Evolutionary conservation across 208 protist species (phyloP).

Genomic region (Leishmania gerbilli): DNA sequence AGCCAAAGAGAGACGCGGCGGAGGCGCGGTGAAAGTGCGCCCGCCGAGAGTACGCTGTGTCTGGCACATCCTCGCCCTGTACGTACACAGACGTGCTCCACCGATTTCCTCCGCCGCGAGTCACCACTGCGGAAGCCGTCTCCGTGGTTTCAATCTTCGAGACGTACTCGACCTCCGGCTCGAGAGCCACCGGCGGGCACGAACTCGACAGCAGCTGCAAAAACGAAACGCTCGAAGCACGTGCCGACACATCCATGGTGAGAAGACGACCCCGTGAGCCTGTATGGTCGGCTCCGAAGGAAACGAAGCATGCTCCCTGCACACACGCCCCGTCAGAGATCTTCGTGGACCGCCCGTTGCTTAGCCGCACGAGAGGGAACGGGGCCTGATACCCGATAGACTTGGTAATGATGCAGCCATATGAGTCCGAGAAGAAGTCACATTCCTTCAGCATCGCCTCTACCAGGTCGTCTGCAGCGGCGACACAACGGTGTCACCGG

Average conservation of each 20-base stretch:
- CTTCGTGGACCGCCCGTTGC: slow-evolving; percentile 9
- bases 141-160: slow-evolving; percentile 12
- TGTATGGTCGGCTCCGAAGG: not conserved
- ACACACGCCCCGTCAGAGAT: not conserved
- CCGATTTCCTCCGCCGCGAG: not conserved
- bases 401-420: slow-evolving; percentile 49
- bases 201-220: slow-evolving; percentile 18
- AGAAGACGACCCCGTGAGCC: slow-evolving; percentile 25
- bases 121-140: slow-evolving; percentile 12
- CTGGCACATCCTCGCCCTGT: not conserved
- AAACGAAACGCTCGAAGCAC: slow-evolving; percentile 20
- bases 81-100: slow-evolving; percentile 29
- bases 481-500: not conserved
- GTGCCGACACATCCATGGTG: slow-evolving; percentile 12
- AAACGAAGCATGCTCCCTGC: slow-evolving; percentile 26
- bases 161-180: slow-evolving; percentile 12
- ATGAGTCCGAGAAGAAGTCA: slow-evolving; percentile 58
- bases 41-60: not conserved
- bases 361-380: slow-evolving; percentile 44
- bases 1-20: slow-evolving; percentile 10
- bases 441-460: slow-evolving; percentile 30
- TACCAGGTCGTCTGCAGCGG: not conserved
- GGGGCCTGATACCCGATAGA: slow-evolving; percentile 53
- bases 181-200: slow-evolving; percentile 17
- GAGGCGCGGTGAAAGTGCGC: slow-evolving; percentile 10